Conservation (phyloP, 352 stramenopile genomes). For the Phytopythium sindhum region DNA sequence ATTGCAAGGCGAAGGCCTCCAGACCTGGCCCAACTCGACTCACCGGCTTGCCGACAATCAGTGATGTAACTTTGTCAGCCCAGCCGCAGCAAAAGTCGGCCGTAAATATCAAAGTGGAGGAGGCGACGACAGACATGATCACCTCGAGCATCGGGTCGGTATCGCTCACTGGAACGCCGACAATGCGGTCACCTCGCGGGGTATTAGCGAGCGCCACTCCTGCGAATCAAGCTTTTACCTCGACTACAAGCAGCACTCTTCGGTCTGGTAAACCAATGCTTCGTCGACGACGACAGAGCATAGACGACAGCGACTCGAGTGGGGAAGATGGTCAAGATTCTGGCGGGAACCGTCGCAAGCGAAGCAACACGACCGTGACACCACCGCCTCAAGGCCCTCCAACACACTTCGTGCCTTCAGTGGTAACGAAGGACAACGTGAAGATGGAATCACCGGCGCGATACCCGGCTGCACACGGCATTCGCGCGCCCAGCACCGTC, state of each 20-base stretch:
- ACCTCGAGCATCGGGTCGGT: constrained; percentile 51
- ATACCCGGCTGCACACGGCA: constrained; percentile 6
- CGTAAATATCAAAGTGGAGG: constrained; percentile 14
- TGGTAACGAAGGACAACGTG: neutral
- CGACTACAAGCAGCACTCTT: neutral
- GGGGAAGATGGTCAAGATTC: constrained; percentile 50
- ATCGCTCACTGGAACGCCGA: constrained; percentile 29
- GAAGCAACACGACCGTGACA: constrained; percentile 52
- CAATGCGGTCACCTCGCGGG: constrained; percentile 2
- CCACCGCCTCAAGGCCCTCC: constrained; percentile 7
- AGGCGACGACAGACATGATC: constrained; percentile 44
- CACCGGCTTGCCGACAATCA: neutral
- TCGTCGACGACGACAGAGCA: constrained; percentile 41
- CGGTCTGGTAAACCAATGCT: constrained; percentile 27
- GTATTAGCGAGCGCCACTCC: neutral
- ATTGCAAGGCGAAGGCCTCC: neutral
- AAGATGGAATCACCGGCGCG: constrained; percentile 9
- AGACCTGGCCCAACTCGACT: neutral
- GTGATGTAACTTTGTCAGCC: neutral
- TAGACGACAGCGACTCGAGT: constrained; percentile 63
- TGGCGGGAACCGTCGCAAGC: constrained; percentile 51
- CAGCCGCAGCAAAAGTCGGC: neutral
- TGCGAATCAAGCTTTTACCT: no score
- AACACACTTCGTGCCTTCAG: neutral
- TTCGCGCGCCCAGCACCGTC: neutral